A percentile compares a stretch with the other conserved stretches of the same genome.
phyloP scores from a whole-genome alignment of 306 rosid species.

The Cyclanthera cordifolia region DNA sequence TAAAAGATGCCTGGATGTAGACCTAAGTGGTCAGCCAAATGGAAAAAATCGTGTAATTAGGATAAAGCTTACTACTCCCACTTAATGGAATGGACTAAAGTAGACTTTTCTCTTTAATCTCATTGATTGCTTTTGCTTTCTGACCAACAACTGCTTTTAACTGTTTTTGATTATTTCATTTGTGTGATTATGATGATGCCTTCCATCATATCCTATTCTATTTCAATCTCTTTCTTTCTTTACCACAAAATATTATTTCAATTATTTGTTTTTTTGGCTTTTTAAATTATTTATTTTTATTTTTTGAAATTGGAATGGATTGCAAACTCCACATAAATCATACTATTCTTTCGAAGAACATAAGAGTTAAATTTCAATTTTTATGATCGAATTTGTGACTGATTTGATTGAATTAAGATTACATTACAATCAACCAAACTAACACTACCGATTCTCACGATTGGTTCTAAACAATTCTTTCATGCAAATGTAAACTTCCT shows the following conservation, averaged over 20 bases:
- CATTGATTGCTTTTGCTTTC: neutral
- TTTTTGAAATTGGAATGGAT: no score
- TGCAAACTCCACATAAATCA: no score
- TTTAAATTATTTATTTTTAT: no score
- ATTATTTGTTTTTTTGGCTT: neutral
- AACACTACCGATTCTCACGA: no score
- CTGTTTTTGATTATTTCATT: neutral
- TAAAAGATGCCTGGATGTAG: neutral
- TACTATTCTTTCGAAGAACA: no score
- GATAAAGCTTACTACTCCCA: neutral
- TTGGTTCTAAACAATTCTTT: no score
- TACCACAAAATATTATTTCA: neutral
- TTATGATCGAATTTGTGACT: no score
- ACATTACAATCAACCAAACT: no score
- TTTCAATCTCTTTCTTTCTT: neutral
- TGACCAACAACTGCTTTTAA: neutral
- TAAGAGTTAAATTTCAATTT: no score
- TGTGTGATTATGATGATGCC: neutral
- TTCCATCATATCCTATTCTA: neutral
- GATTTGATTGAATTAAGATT: no score
- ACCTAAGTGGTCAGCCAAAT: neutral
- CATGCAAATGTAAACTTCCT: no score
- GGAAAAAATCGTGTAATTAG: neutral
- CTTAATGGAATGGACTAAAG: conserved; percentile 3
- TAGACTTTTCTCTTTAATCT: neutral